phyloP scores from a whole-genome alignment of 371 early-diverging fungal species.

The Mucor lusitanicus region DNA sequence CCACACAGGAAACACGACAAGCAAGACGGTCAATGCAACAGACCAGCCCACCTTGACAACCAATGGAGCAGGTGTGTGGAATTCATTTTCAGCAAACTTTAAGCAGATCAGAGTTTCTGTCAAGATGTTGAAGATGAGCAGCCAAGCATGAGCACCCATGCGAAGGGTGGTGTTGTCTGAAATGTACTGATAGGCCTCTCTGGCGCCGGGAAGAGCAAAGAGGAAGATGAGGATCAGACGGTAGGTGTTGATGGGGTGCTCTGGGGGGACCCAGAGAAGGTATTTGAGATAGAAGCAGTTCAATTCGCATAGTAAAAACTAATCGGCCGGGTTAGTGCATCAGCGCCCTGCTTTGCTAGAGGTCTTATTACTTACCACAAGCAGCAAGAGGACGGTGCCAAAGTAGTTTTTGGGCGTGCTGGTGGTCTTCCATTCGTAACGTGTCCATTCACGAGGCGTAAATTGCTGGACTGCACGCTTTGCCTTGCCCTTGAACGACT shows the following conservation, averaged over 20 bases:
- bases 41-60: constrained; percentile 83
- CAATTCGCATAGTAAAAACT: constrained; percentile 81
- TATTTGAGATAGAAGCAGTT: constrained; percentile 95
- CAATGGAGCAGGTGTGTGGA: constrained; percentile 77
- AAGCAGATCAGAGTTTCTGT: constrained; percentile 89
- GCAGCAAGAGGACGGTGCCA: constrained; percentile 63
- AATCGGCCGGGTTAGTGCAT: background rate
- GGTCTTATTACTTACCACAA: constrained; percentile 53
- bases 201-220: constrained; percentile 82
- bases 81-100: constrained; percentile 89
- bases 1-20: constrained; percentile 76
- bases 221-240: constrained; percentile 83
- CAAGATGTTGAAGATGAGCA: constrained; percentile 81
- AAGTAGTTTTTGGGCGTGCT: constrained; percentile 79
- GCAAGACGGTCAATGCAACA: constrained; percentile 45
- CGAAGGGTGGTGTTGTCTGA: constrained; percentile 74
- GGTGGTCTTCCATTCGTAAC: constrained; percentile 87
- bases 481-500: constrained; percentile 80
- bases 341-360: background rate
- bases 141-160: constrained; percentile 91
- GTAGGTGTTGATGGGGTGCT: constrained; percentile 79
- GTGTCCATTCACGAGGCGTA: constrained; percentile 93
- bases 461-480: constrained; percentile 91
- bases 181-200: constrained; percentile 92
- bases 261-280: constrained; percentile 92